A percentile compares a stretch with the other conserved stretches of the same genome.
Evolutionary conservation across 768 basidiomycete genomes (phyloP).

Genomic region (Leccinum aurantiacum): DNA sequence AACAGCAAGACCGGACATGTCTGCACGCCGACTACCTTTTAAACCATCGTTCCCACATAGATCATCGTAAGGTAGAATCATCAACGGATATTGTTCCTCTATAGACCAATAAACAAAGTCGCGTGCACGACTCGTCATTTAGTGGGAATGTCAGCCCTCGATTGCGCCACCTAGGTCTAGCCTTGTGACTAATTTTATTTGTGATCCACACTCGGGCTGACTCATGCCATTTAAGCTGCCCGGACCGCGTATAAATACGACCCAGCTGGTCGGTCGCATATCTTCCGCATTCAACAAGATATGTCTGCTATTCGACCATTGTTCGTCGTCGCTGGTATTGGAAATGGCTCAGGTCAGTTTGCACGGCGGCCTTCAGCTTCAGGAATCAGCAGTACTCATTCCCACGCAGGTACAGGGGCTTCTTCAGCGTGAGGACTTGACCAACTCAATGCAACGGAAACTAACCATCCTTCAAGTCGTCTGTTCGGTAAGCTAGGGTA

Average conservation of each 20-base stretch:
- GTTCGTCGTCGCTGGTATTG: conserved; percentile 58
- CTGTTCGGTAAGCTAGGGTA: conserved; percentile 64
- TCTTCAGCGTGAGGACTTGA: conserved; percentile 50
- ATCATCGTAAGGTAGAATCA: no score
- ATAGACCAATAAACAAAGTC: conserved; percentile 13
- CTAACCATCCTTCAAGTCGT: conserved; percentile 40
- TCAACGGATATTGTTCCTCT: not conserved
- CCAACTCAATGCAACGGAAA: not conserved
- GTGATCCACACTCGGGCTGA: conserved; percentile 18
- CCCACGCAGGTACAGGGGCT: conserved; percentile 51
- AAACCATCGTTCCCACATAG: no score
- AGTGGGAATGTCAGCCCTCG: not conserved
- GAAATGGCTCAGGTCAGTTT: conserved; percentile 38
- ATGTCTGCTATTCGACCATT: conserved; percentile 45
- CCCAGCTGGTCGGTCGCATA: no score
- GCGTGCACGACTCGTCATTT: not conserved
- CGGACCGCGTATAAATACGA: conserved; percentile 13
- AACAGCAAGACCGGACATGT: conserved; percentile 84
- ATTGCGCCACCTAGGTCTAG: conserved; percentile 12
- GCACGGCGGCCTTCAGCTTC: not conserved
- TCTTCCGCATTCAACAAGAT: conserved; percentile 4
- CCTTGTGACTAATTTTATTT: conserved; percentile 15
- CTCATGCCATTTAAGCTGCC: conserved; percentile 7
- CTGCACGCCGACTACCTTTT: conserved; percentile 21
- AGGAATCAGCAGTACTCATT: conserved; percentile 1